phyloP scores from a whole-genome alignment of 495 filamentous ascomycete genomes.

The Trichoderma parareesei region DNA sequence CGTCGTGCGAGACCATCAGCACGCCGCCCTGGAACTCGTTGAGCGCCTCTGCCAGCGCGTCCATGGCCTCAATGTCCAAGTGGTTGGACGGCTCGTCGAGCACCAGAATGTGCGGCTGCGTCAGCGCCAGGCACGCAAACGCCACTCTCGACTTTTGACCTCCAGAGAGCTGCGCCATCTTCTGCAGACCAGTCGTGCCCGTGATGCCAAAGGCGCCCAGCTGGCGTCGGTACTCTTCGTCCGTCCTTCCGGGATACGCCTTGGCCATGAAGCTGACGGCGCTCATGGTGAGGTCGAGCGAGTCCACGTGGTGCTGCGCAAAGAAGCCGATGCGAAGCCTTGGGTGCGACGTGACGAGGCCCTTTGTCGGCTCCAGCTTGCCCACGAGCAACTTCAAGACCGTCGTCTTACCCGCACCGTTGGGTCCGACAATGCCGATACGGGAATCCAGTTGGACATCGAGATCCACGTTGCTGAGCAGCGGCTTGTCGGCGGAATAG shows the following conservation, averaged over 20 bases:
- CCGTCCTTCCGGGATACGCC: conserved; percentile 77
- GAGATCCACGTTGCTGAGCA: conserved; percentile 81
- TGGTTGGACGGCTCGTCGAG: conserved; percentile 98
- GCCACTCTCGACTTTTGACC: conserved; percentile 98
- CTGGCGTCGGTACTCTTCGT: conserved; percentile 95
- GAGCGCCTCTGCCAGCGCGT: conserved; percentile 79
- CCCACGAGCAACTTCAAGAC: conserved; percentile 91
- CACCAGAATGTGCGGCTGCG: conserved; percentile 93
- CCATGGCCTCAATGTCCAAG: conserved; percentile 99
- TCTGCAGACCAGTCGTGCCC: conserved; percentile 91
- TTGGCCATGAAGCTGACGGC: conserved; percentile 95
- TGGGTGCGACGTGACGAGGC: conserved; percentile 78
- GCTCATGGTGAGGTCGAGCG: conserved; percentile 77
- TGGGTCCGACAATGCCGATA: conserved; percentile 97
- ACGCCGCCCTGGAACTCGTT: conserved; percentile 86
- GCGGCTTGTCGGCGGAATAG: conserved; percentile 69
- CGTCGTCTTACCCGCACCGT: conserved; percentile 97
- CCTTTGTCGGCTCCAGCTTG: conserved; percentile 66
- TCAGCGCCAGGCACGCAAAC: conserved; percentile 87
- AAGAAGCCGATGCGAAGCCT: conserved; percentile 91
- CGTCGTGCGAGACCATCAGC: conserved; percentile 98
- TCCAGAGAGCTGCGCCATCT: conserved; percentile 90
- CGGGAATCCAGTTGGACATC: conserved; percentile 97
- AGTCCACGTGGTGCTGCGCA: conserved; percentile 97
- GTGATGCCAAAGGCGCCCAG: conserved; percentile 98